Percentiles rank a stretch among this genome's conserved stretches.
Conservation (phyloP, 2,329 filamentous ascomycete species). For the Davidsoniella eucalypti region DNA sequence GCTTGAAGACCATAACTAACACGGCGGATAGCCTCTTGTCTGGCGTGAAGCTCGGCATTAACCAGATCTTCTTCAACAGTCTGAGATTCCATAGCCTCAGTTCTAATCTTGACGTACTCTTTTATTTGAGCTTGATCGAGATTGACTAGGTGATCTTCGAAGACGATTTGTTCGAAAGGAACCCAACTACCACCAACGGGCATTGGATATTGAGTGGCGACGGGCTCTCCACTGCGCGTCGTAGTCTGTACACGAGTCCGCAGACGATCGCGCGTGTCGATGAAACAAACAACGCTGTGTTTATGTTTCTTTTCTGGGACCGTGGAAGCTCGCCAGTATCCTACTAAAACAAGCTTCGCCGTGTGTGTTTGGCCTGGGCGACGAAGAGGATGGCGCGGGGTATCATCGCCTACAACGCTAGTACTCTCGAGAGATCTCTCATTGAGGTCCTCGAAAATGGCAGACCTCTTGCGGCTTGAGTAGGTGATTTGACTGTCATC, state of each 20-base stretch:
- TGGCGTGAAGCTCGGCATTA: slow-evolving; percentile 26
- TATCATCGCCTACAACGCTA: slow-evolving; percentile 1
- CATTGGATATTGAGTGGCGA: slow-evolving; percentile 31
- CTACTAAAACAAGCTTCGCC: slow-evolving; percentile 34
- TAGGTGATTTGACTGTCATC: neutral
- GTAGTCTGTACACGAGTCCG: slow-evolving; percentile 15
- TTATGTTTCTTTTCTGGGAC: slow-evolving; percentile 32
- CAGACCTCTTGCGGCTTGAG: slow-evolving; percentile 8
- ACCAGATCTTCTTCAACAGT: slow-evolving; percentile 24
- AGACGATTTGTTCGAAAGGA: slow-evolving; percentile 43
- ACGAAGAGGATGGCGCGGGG: slow-evolving; percentile 6
- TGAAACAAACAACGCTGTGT: slow-evolving; percentile 45
- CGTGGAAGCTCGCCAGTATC: slow-evolving; percentile 43
- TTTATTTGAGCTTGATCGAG: slow-evolving; percentile 42
- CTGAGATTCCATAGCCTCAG: slow-evolving; percentile 19
- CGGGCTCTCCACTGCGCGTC: slow-evolving; percentile 30
- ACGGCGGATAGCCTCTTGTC: slow-evolving; percentile 29
- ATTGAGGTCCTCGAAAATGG: neutral
- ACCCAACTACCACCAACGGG: slow-evolving; percentile 49
- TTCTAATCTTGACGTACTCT: slow-evolving; percentile 42
- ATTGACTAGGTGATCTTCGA: slow-evolving; percentile 37
- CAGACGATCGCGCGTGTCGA: slow-evolving; percentile 27
- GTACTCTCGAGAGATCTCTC: neutral
- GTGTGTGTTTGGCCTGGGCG: slow-evolving; percentile 9
- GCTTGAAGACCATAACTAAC: slow-evolving; percentile 29